These are phyloP conservation scores for Exophiala oligosperma DNA, from an alignment of 2,329 filamentous ascomycete species.

Conservation along the genomic window DNA sequence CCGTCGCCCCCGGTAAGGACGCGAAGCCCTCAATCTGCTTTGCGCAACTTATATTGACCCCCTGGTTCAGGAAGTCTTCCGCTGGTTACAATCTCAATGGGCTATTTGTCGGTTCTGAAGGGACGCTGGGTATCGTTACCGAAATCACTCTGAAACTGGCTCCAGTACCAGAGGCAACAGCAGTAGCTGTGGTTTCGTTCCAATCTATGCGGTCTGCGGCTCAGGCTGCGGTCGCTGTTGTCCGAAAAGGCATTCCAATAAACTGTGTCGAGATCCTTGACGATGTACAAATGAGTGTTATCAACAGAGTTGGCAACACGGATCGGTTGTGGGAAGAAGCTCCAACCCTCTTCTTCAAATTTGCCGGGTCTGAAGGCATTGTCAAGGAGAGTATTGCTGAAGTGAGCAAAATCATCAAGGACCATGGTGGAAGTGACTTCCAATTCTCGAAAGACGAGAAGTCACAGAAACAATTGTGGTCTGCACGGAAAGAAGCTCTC, in stretches of 20 bases:
- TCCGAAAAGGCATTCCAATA: conserved; percentile 70
- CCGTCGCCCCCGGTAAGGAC: conserved; percentile 53
- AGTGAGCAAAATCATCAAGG: conserved; percentile 65
- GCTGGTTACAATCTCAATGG: conserved; percentile 81
- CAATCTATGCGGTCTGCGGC: conserved; percentile 74
- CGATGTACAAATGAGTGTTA: conserved; percentile 79
- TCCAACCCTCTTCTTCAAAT: conserved; percentile 83
- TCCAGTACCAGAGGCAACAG: conserved; percentile 71
- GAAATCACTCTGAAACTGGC: conserved; percentile 80
- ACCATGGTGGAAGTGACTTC: conserved; percentile 63
- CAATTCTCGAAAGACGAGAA: conserved; percentile 70
- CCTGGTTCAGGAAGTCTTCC: conserved; percentile 63
- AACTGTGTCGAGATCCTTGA: conserved; percentile 85
- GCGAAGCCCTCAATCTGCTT: too few relatives aligned
- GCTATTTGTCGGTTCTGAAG: conserved; percentile 78
- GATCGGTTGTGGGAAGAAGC: conserved; percentile 68
- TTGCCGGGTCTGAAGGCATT: conserved; percentile 59
- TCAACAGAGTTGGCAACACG: conserved; percentile 68
- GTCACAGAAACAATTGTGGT: conserved; percentile 78
- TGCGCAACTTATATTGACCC: too few relatives aligned
- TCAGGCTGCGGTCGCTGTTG: conserved; percentile 70
- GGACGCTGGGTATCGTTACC: conserved; percentile 76
- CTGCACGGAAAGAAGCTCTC: conserved; percentile 76
- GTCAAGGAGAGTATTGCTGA: conserved; percentile 77
- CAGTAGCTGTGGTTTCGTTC: conserved; percentile 77